Evolutionary conservation across 495 filamentous ascomycete species (phyloP).

Genomic region (Astrothelium subdiscretum): DNA sequence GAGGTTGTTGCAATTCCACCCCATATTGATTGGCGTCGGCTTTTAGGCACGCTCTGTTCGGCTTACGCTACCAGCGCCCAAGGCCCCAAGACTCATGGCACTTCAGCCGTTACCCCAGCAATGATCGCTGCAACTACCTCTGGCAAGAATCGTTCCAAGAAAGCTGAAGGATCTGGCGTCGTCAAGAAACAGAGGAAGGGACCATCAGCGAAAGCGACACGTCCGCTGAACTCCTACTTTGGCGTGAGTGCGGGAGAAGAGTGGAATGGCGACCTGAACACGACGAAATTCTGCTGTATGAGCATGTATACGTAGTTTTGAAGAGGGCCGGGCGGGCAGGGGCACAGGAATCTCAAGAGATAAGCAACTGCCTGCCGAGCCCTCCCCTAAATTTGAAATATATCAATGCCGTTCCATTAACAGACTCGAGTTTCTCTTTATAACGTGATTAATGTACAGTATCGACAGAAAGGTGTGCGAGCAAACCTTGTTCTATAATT

Average conservation of each 20-base stretch:
- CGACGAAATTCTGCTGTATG: neutral
- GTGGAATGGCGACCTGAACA: neutral
- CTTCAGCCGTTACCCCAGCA: neutral
- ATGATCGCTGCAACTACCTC: neutral
- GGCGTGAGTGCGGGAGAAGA: too few species aligned
- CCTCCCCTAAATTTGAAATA: neutral
- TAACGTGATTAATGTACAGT: neutral
- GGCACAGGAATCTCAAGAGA: neutral
- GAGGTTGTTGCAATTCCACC: neutral
- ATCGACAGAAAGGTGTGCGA: neutral
- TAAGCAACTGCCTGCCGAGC: neutral
- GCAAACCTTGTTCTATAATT: neutral
- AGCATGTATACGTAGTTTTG: neutral
- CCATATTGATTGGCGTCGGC: neutral
- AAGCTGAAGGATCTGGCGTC: constrained; percentile 3
- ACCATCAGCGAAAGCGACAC: neutral
- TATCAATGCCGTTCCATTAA: neutral
- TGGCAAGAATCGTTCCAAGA: neutral
- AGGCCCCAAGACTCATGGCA: neutral
- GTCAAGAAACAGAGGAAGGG: constrained; percentile 1
- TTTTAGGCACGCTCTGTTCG: neutral
- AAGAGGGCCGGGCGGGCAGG: neutral
- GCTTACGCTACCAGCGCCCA: neutral
- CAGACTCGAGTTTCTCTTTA: neutral
- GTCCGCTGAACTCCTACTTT: neutral